Percentiles rank a stretch among this genome's conserved stretches.
Conservation (phyloP, 257 asterid genomes). For the Striga asiatica region DNA sequence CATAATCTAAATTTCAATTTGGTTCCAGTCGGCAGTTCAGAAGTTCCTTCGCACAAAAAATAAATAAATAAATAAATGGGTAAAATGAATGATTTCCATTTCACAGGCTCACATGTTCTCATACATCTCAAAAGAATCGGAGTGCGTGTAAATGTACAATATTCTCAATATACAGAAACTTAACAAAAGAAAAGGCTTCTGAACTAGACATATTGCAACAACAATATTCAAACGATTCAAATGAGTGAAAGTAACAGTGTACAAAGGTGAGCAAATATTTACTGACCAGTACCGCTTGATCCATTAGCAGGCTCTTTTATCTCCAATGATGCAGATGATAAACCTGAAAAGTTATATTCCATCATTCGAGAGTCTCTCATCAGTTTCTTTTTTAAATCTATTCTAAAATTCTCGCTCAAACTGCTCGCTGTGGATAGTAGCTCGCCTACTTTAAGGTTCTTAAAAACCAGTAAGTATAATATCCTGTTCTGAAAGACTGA, state of each 20-base stretch:
- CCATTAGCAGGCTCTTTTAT: constrained; percentile 48
- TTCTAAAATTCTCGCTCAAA: background rate
- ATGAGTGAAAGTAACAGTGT: background rate
- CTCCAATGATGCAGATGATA: constrained; percentile 83
- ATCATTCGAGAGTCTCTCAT: background rate
- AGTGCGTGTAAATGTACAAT: background rate
- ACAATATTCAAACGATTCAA: background rate
- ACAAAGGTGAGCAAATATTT: background rate
- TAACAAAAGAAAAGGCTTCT: background rate
- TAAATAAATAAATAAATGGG: no score
- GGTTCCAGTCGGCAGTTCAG: background rate
- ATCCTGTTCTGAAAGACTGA: background rate
- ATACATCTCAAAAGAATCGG: background rate
- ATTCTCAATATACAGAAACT: background rate
- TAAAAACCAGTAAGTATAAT: background rate
- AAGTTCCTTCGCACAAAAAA: background rate
- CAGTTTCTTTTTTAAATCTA: background rate
- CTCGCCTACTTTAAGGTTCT: background rate
- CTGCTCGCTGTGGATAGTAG: background rate
- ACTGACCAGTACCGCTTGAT: constrained; percentile 52
- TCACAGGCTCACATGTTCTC: no score
- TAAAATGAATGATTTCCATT: no score
- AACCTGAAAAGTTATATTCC: constrained; percentile 40
- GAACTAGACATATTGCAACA: background rate
- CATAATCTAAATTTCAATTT: background rate